phyloP scores from a whole-genome alignment of 306 rosid species.

The Sindora glabra region DNA sequence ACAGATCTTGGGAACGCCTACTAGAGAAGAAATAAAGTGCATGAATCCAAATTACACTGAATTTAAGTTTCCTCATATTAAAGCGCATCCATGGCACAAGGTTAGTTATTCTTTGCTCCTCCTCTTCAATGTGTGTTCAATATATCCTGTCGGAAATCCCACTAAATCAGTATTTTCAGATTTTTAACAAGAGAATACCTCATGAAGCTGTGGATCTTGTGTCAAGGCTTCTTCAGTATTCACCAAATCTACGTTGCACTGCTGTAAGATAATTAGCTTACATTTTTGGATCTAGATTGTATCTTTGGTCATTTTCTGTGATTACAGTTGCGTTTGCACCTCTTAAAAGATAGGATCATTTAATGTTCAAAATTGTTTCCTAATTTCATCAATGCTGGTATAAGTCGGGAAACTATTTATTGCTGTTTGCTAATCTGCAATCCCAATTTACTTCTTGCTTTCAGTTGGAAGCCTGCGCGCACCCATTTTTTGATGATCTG shows the following conservation, averaged over 20 bases:
- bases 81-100: conserved; percentile 98
- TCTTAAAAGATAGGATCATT: no score
- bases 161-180: conserved; percentile 29
- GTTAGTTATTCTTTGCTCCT: conserved; percentile 20
- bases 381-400: background rate
- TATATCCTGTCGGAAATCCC: conserved; percentile 6
- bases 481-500: conserved; percentile 84
- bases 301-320: background rate
- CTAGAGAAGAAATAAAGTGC: conserved; percentile 92
- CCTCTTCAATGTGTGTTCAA: background rate
- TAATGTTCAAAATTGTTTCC: background rate
- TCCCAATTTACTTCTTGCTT: conserved; percentile 1
- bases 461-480: conserved; percentile 94
- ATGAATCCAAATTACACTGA: conserved; percentile 92
- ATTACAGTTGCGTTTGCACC: no score
- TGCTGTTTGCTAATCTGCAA: background rate
- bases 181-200: conserved; percentile 86
- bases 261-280: conserved; percentile 53
- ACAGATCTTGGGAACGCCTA: conserved; percentile 82
- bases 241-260: conserved; percentile 88
- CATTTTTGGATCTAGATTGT: background rate
- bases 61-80: conserved; percentile 88
- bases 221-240: conserved; percentile 90
- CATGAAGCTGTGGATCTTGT: conserved; percentile 84
- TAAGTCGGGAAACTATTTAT: background rate